Conservation (phyloP, 495 filamentous ascomycete species). For the Talaromyces nanjingensis region DNA sequence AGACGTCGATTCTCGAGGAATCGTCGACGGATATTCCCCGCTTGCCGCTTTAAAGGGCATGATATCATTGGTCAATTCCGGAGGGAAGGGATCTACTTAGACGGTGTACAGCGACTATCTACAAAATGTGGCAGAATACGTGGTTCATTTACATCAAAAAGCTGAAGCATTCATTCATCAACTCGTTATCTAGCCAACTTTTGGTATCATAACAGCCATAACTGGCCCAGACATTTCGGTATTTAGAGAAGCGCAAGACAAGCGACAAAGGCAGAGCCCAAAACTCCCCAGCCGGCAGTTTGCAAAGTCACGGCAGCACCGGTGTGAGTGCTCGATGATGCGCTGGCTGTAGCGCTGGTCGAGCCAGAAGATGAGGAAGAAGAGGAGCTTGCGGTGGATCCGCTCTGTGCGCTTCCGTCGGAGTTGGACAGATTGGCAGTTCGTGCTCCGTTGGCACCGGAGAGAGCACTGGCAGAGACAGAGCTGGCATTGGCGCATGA, state of each 20-base stretch:
- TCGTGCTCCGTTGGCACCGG: slow-evolving; percentile 23
- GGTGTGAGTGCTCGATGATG: slow-evolving; percentile 13
- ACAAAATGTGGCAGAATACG: not conserved
- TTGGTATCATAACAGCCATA: not conserved
- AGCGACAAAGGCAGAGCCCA: slow-evolving; percentile 25
- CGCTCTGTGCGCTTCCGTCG: slow-evolving; percentile 20
- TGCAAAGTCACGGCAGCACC: slow-evolving; percentile 24
- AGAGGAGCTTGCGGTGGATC: slow-evolving; percentile 18
- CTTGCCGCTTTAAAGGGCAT: not conserved
- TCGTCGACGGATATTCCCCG: not conserved
- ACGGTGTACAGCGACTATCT: not conserved
- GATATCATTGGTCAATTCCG: slow-evolving; percentile 3
- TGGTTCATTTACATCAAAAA: not conserved
- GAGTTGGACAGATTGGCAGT: slow-evolving; percentile 32
- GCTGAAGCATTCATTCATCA: not conserved
- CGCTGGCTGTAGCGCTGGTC: slow-evolving; percentile 37
- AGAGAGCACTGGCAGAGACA: slow-evolving; percentile 26
- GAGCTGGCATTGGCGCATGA: slow-evolving; percentile 48
- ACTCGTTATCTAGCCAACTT: not conserved
- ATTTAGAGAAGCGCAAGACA: slow-evolving; percentile 23
- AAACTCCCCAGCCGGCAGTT: slow-evolving; percentile 27
- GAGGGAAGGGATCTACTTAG: not conserved
- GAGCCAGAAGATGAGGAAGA: slow-evolving; percentile 44
- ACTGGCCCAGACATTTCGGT: not conserved
- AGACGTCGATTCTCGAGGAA: not conserved